Base-by-base conservation (phyloP, 345 rosid species). In the Noccaea caerulescens region DNA sequence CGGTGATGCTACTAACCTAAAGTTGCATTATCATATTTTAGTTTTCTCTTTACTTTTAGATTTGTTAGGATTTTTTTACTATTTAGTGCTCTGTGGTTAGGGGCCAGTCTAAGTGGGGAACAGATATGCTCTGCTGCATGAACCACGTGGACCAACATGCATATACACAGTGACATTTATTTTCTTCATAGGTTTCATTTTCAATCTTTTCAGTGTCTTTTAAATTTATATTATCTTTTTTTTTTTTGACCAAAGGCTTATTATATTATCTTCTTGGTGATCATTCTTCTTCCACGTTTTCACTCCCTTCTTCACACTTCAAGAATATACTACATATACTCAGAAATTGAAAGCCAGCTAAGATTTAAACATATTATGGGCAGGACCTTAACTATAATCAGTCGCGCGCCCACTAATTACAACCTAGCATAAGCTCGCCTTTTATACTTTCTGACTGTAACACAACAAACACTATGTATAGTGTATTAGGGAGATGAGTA, bases 101-200 rank as follows among this genome's bases (percentile, higher is more conserved):
- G 72, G 68, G 78, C 63, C 72, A 74, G 78, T 54, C 57, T 74
- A 44, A 74, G 77, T 73, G 78, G 72, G 72, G 73, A 68, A 75
- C 73, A 68, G 57, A 75, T 66, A 74, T 52, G 68, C 63, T 68
- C 63, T 75, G 69, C 78, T 75, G 73, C 78, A 68, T 75, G 69
- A 75, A 75, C 63, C 78, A 75, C 78, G 78, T 75, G 78, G 73
- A 60, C 63, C 63, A 75, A 59, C 78, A 75, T 75, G 78, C 78
- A 75, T 53, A 20, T 60, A 13, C 18, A 67, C 73, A 67, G 68
- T 53, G 52, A 25, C 67, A 73, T 66, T 39, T 57, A 65, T 57
- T 73, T 72, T 63, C 30, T 20, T 49, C 27, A 73, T 41, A 37
- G 5, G 52, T 44, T 73, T 16, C 23, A 49, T 44, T 72, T 44